Evolutionary conservation across 2,329 filamentous ascomycete genomes (phyloP).

Genomic region (Fusarium torulosum): DNA sequence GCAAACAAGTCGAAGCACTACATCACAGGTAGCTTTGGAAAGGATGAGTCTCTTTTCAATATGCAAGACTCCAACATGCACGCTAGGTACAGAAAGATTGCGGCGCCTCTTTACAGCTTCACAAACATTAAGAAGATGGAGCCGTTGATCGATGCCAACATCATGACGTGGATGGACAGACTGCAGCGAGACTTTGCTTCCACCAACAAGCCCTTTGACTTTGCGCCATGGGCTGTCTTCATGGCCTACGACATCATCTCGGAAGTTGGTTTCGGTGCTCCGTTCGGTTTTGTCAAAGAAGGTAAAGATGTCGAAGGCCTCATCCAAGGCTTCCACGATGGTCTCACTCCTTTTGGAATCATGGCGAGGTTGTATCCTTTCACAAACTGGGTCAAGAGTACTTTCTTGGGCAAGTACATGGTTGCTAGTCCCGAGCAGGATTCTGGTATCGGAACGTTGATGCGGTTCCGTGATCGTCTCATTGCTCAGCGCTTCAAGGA

Average conservation of each 20-base stretch:
- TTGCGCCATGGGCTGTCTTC: constrained; percentile 54
- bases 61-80: constrained; percentile 66
- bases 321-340: constrained; percentile 49
- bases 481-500: constrained; percentile 62
- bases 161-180: constrained; percentile 63
- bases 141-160: constrained; percentile 64
- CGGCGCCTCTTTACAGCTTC: constrained; percentile 67
- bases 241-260: constrained; percentile 63
- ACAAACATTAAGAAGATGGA: constrained; percentile 71
- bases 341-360: constrained; percentile 33
- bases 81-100: constrained; percentile 65
- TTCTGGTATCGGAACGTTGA: constrained; percentile 66
- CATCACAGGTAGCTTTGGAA: constrained; percentile 68
- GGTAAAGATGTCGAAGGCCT: constrained; percentile 60
- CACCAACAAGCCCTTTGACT: constrained; percentile 63
- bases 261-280: constrained; percentile 58
- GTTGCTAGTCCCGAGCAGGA: constrained; percentile 60
- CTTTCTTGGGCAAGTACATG: constrained; percentile 39
- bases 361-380: constrained; percentile 60
- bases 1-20: constrained; percentile 70
- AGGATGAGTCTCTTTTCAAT: constrained; percentile 68
- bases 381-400: constrained; percentile 35
- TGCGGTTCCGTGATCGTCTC: constrained; percentile 68
- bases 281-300: constrained; percentile 60
- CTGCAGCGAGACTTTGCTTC: constrained; percentile 61